Percentiles rank a stretch among this genome's conserved stretches.
Evolutionary conservation across 148 eudicot genomes (phyloP).

Genomic region (Chenopodium formosanum): DNA sequence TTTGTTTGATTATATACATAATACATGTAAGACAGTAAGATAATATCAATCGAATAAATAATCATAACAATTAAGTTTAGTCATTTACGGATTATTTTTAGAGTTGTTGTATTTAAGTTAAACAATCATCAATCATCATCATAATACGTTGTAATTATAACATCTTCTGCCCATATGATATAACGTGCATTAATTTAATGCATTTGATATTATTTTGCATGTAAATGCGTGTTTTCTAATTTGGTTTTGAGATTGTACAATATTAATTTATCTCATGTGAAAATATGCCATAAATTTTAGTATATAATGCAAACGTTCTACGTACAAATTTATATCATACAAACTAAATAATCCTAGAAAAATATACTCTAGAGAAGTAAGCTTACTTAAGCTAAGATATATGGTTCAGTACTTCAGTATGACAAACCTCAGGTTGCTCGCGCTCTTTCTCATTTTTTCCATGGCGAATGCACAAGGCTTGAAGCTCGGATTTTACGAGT

Average conservation of each 20-base stretch:
- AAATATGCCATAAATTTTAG: not conserved
- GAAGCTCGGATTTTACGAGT: constrained; percentile 30
- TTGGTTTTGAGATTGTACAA: not conserved
- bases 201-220: not conserved
- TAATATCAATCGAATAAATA: not conserved
- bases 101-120: not conserved
- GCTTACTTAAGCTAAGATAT: no score
- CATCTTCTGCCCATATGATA: not conserved
- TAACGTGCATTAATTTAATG: not conserved
- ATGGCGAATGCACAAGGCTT: constrained; percentile 30
- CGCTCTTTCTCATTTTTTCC: constrained; percentile 3
- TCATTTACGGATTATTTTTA: not conserved
- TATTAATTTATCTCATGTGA: not conserved
- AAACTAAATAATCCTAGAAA: no score
- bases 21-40: not conserved
- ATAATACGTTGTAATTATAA: not conserved
- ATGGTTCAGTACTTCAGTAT: not conserved
- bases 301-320: not conserved
- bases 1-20: no score
- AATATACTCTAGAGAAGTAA: not conserved
- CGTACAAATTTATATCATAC: not conserved
- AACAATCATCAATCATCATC: no score
- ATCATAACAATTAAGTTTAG: not conserved
- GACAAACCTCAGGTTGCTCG: not conserved
- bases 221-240: not conserved